Conservation (phyloP, 2,329 filamentous ascomycete genomes). For the Colletotrichum gloeosporioides region DNA sequence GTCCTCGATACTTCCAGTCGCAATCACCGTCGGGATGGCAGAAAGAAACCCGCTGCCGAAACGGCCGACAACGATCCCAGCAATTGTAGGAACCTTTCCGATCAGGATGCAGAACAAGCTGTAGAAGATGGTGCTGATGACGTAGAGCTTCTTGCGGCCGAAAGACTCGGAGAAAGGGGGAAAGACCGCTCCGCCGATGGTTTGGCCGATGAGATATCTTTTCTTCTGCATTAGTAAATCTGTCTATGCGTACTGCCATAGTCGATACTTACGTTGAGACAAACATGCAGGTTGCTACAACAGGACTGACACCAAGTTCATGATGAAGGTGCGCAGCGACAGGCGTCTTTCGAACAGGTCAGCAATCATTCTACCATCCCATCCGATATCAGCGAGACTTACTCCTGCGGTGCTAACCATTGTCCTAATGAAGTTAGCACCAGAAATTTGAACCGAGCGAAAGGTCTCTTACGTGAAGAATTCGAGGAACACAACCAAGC, state of each 20-base stretch:
- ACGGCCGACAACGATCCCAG: neutral
- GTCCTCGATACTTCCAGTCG: constrained; percentile 5
- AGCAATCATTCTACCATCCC: neutral
- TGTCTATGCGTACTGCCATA: rapidly evolving
- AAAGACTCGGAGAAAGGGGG: constrained; percentile 7
- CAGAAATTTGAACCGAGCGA: neutral
- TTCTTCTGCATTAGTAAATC: rapidly evolving
- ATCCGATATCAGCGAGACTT: neutral
- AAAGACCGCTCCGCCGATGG: neutral
- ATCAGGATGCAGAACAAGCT: neutral
- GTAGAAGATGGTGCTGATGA: neutral
- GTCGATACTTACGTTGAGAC: neutral
- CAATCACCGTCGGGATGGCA: neutral
- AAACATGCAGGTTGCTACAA: neutral
- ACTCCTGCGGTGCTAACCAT: constrained; percentile 9
- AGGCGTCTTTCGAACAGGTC: neutral
- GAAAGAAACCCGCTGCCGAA: neutral
- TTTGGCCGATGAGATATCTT: constrained; percentile 6
- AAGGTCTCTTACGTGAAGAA: neutral
- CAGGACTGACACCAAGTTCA: neutral
- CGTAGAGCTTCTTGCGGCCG: constrained; percentile 7
- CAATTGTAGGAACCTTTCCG: neutral
- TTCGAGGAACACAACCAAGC: neutral
- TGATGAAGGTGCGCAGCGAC: neutral
- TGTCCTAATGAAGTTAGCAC: neutral